Percentiles rank a stretch among this genome's conserved stretches.
phyloP scores from a whole-genome alignment of 768 basidiomycete species.

The Grammothele lineata region DNA sequence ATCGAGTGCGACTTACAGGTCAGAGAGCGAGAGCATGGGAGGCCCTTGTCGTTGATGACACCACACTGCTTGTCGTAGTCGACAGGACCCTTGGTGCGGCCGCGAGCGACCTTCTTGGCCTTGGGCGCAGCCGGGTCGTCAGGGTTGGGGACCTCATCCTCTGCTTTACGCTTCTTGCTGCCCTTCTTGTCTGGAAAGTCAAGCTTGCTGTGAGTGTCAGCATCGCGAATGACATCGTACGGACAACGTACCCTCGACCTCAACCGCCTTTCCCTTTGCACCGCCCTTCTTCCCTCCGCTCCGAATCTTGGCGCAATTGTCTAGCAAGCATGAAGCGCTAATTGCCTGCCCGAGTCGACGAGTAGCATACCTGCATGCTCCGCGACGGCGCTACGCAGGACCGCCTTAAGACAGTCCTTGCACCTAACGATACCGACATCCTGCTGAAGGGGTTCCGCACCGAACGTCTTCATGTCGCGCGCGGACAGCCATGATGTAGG shows the following conservation, averaged over 20 bases:
- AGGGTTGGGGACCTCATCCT: constrained; percentile 61
- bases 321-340: constrained; percentile 29
- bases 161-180: constrained; percentile 82
- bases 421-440: constrained; percentile 70
- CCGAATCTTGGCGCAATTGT: constrained; percentile 58
- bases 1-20: constrained; percentile 99
- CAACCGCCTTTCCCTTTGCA: constrained; percentile 49
- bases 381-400: constrained; percentile 66
- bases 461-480: constrained; percentile 85
- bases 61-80: constrained; percentile 93
- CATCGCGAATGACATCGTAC: not conserved
- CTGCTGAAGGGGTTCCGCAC: constrained; percentile 63
- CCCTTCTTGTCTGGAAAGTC: constrained; percentile 42
- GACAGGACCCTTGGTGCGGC: constrained; percentile 79
- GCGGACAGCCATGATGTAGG: constrained; percentile 85
- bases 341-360: not conserved
- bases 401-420: constrained; percentile 75
- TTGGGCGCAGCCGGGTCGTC: constrained; percentile 59
- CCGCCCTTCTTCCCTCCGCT: constrained; percentile 47
- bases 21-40: constrained; percentile 90
- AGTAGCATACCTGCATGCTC: constrained; percentile 68
- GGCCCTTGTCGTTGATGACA: constrained; percentile 92
- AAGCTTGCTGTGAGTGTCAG: too few relatives aligned
- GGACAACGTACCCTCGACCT: constrained; percentile 35
- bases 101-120: constrained; percentile 77